A percentile compares a stretch with the other conserved stretches of the same genome.
These are phyloP conservation scores for Eutrema yunnanense DNA, from an alignment of 345 rosid species.

Conservation along the genomic window DNA sequence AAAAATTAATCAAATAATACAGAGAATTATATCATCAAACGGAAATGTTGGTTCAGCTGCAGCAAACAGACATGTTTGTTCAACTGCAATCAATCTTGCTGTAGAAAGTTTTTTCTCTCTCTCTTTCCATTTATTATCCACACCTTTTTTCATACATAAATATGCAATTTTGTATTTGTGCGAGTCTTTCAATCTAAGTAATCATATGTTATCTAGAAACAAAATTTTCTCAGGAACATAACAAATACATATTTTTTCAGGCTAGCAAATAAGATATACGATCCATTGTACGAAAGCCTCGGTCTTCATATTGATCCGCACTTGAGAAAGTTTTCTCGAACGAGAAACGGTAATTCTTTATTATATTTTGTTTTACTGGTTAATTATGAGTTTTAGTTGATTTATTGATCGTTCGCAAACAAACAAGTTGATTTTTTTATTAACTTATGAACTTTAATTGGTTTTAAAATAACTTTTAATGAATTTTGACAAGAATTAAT, in stretches of 20 bases:
- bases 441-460: no score
- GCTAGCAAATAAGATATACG: not conserved
- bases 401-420: no score
- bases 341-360: not conserved
- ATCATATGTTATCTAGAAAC: not conserved
- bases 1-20: not conserved
- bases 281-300: not conserved
- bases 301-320: constrained; percentile 10
- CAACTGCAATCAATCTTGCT: not conserved
- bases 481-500: not conserved
- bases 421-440: no score
- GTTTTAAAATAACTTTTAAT: no score
- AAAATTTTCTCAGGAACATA: not conserved
- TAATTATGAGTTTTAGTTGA: not conserved
- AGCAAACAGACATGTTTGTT: not conserved
- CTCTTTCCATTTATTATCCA: not conserved
- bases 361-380: not conserved
- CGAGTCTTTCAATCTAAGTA: not conserved
- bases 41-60: no score
- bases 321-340: not conserved
- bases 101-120: not conserved
- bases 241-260: not conserved
- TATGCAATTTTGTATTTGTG: not conserved
- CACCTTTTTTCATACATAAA: not conserved
- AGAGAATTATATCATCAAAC: not conserved